Conservation (phyloP, 148 eudicot genomes). For the Chenopodium album region DNA sequence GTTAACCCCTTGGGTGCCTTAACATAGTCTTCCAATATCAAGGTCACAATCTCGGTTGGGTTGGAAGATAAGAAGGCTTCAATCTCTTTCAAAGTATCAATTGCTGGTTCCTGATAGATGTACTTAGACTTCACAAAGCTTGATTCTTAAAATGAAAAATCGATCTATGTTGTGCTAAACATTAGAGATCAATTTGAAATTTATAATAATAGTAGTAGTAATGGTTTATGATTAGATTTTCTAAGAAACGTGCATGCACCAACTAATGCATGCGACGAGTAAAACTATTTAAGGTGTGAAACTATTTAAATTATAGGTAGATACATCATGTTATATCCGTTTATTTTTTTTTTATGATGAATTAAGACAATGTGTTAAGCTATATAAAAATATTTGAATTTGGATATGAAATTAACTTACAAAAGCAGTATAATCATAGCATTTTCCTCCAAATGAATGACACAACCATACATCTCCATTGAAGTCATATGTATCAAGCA, state of each 20-base stretch:
- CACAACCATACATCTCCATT: slow-evolving; percentile 76
- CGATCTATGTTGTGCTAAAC: not conserved
- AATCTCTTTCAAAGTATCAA: slow-evolving; percentile 57
- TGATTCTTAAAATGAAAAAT: not conserved
- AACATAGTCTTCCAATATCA: slow-evolving; percentile 81
- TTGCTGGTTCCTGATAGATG: slow-evolving; percentile 51
- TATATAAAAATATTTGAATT: not conserved
- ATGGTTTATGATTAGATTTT: not conserved
- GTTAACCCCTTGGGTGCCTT: slow-evolving; percentile 64
- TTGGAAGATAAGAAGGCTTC: slow-evolving; percentile 62
- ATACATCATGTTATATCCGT: not conserved
- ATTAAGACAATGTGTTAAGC: too few relatives aligned
- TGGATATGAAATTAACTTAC: slow-evolving; percentile 39
- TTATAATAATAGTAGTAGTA: not conserved
- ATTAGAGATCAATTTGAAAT: not conserved
- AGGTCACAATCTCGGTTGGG: slow-evolving; percentile 71
- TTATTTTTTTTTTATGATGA: too few relatives aligned
- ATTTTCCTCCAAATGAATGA: slow-evolving; percentile 73
- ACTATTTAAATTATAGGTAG: not conserved
- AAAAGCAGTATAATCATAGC: slow-evolving; percentile 64
- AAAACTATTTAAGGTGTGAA: too few relatives aligned
- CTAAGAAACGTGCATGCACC: not conserved
- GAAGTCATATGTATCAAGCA: slow-evolving; percentile 81
- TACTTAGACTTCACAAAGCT: not conserved
- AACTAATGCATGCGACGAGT: not conserved